These are phyloP conservation scores for Pichia sp. DNA, from an alignment of 1,139 yeast species.

Conservation along the genomic window DNA sequence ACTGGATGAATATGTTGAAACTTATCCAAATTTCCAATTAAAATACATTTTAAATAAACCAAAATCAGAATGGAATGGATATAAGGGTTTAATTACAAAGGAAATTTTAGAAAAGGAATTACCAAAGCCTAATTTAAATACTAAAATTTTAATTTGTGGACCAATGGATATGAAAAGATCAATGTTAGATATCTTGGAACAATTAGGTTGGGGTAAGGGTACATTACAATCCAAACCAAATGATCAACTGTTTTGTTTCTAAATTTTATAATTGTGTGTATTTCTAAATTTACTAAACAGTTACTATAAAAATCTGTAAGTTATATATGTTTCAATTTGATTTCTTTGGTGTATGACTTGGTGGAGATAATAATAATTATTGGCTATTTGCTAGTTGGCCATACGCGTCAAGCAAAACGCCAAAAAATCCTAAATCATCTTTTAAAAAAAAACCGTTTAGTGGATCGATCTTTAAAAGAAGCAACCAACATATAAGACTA, in stretches of 20 bases:
- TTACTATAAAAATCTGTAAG: no score
- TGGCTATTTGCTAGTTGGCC: no score
- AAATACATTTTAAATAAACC: conserved; percentile 40
- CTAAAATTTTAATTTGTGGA: conserved; percentile 66
- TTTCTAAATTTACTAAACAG: background rate
- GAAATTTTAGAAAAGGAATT: conserved; percentile 48
- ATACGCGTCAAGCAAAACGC: background rate
- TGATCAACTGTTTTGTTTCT: conserved; percentile 70
- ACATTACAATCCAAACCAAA: conserved; percentile 44
- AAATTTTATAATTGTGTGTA: background rate
- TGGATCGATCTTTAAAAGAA: no score
- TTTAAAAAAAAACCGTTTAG: background rate
- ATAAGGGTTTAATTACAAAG: conserved; percentile 51
- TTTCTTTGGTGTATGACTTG: no score
- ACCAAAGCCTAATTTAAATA: conserved; percentile 42
- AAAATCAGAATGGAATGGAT: conserved; percentile 45
- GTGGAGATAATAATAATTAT: no score
- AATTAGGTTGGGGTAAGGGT: conserved; percentile 58
- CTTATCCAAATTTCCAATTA: conserved; percentile 56
- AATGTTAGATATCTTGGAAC: conserved; percentile 43
- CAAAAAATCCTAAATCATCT: background rate
- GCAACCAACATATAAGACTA: background rate
- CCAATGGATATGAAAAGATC: conserved; percentile 62
- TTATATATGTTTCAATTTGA: no score
- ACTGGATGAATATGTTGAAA: conserved; percentile 57